Conservation (phyloP, 2,329 filamentous ascomycete genomes). For the Dactylella cylindrospora region DNA sequence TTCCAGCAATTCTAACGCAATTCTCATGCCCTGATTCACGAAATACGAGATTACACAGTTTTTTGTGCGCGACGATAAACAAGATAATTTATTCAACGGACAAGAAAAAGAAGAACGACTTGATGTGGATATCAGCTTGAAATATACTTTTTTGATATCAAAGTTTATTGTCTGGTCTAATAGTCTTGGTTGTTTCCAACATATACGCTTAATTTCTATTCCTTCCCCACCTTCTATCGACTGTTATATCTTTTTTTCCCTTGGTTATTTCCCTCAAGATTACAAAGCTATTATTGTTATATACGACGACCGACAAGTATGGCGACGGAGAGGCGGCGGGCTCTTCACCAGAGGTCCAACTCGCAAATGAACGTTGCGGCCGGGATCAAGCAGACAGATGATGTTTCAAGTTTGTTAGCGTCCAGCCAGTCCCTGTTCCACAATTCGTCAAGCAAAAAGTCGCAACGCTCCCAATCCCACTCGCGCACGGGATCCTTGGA, state of each 20-base stretch:
- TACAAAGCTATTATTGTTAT: neutral
- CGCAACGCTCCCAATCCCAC: too few relatives aligned
- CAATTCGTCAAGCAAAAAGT: slow-evolving; percentile 43
- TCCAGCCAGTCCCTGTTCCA: slow-evolving; percentile 43
- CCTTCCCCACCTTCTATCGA: slow-evolving; percentile 3
- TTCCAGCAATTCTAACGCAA: slow-evolving; percentile 44
- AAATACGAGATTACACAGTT: too few relatives aligned
- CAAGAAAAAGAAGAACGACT: slow-evolving; percentile 37
- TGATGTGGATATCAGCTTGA: slow-evolving; percentile 30
- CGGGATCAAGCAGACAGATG: slow-evolving; percentile 40
- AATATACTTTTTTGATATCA: slow-evolving; percentile 36
- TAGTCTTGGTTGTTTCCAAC: slow-evolving; percentile 26
- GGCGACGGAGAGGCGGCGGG: slow-evolving; percentile 39
- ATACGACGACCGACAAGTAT: slow-evolving; percentile 8
- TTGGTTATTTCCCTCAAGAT: slow-evolving; percentile 19
- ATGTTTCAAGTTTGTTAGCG: slow-evolving; percentile 44
- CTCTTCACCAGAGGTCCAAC: slow-evolving; percentile 43
- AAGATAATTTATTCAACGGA: slow-evolving; percentile 34
- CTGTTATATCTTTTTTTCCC: neutral
- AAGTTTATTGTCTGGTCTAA: slow-evolving; percentile 13
- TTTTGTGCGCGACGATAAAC: too few relatives aligned
- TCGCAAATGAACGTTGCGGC: slow-evolving; percentile 42
- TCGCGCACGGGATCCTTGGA: slow-evolving; percentile 34
- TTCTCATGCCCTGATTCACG: slow-evolving; percentile 44
- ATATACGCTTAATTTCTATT: slow-evolving; percentile 28